Percentiles rank a stretch among this genome's conserved stretches.
Evolutionary conservation across 2,329 filamentous ascomycete genomes (phyloP).

Genomic region (Metarhizium robertsii): DNA sequence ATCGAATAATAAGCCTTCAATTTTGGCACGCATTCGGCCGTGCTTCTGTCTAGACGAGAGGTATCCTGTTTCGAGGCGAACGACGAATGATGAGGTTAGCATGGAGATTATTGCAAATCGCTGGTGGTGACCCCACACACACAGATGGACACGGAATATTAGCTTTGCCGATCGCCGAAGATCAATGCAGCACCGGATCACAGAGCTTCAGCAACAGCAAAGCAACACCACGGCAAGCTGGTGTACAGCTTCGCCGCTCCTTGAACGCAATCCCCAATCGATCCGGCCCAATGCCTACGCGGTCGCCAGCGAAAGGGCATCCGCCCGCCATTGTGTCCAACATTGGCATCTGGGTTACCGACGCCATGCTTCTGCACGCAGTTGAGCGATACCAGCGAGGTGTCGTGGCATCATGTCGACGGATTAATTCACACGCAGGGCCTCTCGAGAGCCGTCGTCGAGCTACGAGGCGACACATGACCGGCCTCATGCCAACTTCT

Average conservation of each 20-base stretch:
- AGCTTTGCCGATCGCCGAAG: background rate
- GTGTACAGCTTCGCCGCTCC: background rate
- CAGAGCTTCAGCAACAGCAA: background rate
- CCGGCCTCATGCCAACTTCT: conserved; percentile 34
- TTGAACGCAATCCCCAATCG: background rate
- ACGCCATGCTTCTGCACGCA: conserved; percentile 21
- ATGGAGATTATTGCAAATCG: background rate
- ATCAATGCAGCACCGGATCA: background rate
- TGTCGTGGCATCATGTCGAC: conserved; percentile 14
- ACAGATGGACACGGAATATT: background rate
- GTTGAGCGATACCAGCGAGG: conserved; percentile 20
- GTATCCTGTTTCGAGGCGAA: too few relatives aligned
- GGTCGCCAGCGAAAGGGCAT: conserved; percentile 16
- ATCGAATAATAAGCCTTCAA: too few relatives aligned
- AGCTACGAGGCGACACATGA: conserved; percentile 44
- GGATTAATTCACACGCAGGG: conserved; percentile 36
- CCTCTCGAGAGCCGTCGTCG: conserved; percentile 47
- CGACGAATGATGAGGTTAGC: too few relatives aligned
- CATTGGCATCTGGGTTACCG: conserved; percentile 22
- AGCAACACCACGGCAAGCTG: background rate
- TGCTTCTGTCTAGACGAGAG: too few relatives aligned
- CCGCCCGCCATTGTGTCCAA: conserved; percentile 9
- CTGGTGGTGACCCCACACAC: too few relatives aligned
- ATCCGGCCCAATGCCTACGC: conserved; percentile 19
- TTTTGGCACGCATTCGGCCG: too few relatives aligned